Percentiles rank a stretch among this genome's conserved stretches.
phyloP scores from a whole-genome alignment of 805 yeast genomes.

The Brettanomyces custersianus region DNA sequence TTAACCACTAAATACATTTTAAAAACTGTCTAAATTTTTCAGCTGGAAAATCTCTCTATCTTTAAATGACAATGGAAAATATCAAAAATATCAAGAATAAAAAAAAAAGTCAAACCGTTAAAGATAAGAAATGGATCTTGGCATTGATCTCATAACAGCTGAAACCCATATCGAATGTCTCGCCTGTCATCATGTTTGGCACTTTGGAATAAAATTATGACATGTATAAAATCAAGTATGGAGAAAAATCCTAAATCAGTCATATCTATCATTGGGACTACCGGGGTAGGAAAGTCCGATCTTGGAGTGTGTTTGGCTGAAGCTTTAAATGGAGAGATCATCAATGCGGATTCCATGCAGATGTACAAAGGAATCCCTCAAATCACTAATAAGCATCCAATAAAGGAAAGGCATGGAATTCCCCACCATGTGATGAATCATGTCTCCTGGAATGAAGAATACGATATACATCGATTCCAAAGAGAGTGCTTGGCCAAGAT shows the following conservation, averaged over 20 bases:
- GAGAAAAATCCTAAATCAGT: conserved; percentile 7
- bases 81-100: no score
- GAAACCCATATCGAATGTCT: no score
- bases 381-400: conserved; percentile 90
- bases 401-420: conserved; percentile 62
- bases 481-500: conserved; percentile 59
- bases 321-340: conserved; percentile 73
- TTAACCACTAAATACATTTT: no score
- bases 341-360: conserved; percentile 97
- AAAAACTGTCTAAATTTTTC: not conserved
- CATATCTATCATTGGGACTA: conserved; percentile 55
- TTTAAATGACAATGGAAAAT: no score
- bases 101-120: no score
- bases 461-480: conserved; percentile 71
- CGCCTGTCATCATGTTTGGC: no score
- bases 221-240: not conserved
- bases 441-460: conserved; percentile 71
- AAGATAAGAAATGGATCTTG: no score
- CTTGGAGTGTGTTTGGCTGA: conserved; percentile 73
- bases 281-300: conserved; percentile 95
- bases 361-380: conserved; percentile 66
- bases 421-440: conserved; percentile 87
- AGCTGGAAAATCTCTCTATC: not conserved
- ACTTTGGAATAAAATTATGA: not conserved
- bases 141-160: no score